Base-by-base conservation (phyloP, 2,329 filamentous ascomycete species). In the Pseudopyricularia javanii region DNA sequence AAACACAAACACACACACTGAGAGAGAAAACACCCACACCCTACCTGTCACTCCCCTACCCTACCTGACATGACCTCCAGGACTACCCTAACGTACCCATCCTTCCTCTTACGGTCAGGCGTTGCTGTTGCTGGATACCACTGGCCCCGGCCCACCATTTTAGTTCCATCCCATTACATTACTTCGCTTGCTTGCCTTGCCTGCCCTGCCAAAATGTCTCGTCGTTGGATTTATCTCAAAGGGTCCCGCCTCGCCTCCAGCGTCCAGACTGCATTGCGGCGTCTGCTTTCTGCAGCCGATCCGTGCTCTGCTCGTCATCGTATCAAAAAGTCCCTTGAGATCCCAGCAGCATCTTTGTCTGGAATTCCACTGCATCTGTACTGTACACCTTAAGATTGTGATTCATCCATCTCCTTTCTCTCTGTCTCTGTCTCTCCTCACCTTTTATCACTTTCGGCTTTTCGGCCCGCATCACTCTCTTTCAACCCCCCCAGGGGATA, bases 221-320 rank as follows among this genome's bases (percentile, higher is more conserved):
- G 59, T 59, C 56, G 58, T 61, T 56, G 59, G 59, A 59, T 60
- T 62, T 58, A 60, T 61, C 59, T 62, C 51, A 58, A 54, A 53
- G 35, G 50, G 50, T 45, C 50, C 50, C 37, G 50, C 50, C 50
- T 47, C 24, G 48, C 48, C 48, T 17, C 12, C 35, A 28, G 26
- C 40, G 24, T 33, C 58, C 57, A 58, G 56, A 61, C 58, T 64
- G 60, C 60, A 60, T 57, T 60, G 60, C 60, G 59, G 63, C 61
- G 61, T 62, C 59, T 59, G 59, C 56, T 58, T 26, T 55, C 58
- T 63, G 63, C 62, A 63, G 60, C 58, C 55, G 53, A 54, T 52
- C 40, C 20, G 20, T 45, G 20, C 37, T 43, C n/a, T 43, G 37
- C 37, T 45, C 20, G 40, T 22, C 24, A 45, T 45, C 28, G 9